phyloP scores from a whole-genome alignment of 2,329 filamentous ascomycete species.

The Talaromyces sp. region DNA sequence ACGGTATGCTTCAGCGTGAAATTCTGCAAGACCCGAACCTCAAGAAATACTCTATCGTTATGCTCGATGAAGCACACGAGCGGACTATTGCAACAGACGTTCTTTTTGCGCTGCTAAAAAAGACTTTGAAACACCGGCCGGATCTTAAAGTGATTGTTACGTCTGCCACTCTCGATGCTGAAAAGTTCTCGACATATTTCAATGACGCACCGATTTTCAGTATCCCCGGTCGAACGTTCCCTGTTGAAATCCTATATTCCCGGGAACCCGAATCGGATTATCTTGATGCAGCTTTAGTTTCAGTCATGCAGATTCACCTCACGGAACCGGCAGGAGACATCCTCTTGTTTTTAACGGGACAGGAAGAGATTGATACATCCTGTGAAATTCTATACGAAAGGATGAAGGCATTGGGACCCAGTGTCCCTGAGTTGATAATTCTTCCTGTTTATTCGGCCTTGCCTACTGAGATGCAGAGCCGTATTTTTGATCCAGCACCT shows the following conservation, averaged over 20 bases:
- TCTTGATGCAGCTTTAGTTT: conserved; percentile 86
- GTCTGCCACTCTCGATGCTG: conserved; percentile 90
- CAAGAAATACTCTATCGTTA: conserved; percentile 88
- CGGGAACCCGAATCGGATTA: conserved; percentile 95
- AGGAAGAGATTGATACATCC: conserved; percentile 94
- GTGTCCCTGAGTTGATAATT: conserved; percentile 86
- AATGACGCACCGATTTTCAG: conserved; percentile 95
- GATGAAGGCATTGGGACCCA: conserved; percentile 90
- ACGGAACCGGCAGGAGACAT: conserved; percentile 92
- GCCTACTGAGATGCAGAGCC: conserved; percentile 87
- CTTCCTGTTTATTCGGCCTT: conserved; percentile 94
- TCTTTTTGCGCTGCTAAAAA: conserved; percentile 88
- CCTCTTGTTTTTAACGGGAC: conserved; percentile 91
- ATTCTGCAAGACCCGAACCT: conserved; percentile 88
- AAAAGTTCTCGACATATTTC: conserved; percentile 96
- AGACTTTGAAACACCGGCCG: conserved; percentile 76
- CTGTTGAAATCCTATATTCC: conserved; percentile 93
- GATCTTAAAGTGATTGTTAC: conserved; percentile 96
- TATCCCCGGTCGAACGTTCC: conserved; percentile 90
- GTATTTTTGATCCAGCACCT: conserved; percentile 90
- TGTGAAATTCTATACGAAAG: conserved; percentile 91
- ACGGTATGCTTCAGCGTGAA: conserved; percentile 95
- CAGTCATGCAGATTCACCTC: conserved; percentile 96
- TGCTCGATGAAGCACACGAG: conserved; percentile 97
- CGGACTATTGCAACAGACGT: conserved; percentile 95